These are phyloP conservation scores for Agrostemma githago DNA, from an alignment of 148 eudicot genomes.

Conservation along the genomic window DNA sequence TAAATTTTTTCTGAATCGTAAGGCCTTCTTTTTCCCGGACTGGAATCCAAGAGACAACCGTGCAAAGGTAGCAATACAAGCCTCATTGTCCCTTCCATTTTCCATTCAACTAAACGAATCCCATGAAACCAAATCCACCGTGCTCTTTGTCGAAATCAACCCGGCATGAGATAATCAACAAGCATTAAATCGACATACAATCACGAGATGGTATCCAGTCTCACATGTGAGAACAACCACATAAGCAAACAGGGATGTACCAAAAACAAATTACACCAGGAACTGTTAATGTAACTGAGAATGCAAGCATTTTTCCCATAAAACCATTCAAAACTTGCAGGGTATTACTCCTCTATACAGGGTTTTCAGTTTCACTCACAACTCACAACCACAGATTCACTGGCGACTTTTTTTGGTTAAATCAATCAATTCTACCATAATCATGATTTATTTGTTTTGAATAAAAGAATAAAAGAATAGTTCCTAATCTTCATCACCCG, in stretches of 20 bases:
- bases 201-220: not conserved
- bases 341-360: constrained; percentile 5
- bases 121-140: not conserved
- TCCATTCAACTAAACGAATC: not conserved
- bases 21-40: not conserved
- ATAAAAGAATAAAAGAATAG: constrained; percentile 25
- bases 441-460: constrained; percentile 4
- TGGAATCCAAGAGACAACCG: not conserved
- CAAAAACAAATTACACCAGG: not conserved
- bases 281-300: not conserved
- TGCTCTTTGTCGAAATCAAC: not conserved
- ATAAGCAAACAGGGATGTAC: not conserved
- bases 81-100: not conserved
- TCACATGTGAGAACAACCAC: not conserved
- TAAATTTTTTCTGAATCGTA: not conserved
- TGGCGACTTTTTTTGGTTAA: not conserved
- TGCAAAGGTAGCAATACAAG: not conserved
- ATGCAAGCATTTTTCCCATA: not conserved
- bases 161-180: not conserved
- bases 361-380: constrained; percentile 11
- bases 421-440: not conserved
- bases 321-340: constrained; percentile 27
- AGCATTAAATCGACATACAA: no score
- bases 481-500: constrained; percentile 23
- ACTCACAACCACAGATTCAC: constrained; percentile 11